A percentile compares a stretch with the other conserved stretches of the same genome.
These are phyloP conservation scores for Lactifluus piperatus DNA, from an alignment of 768 basidiomycete species.

Conservation along the genomic window DNA sequence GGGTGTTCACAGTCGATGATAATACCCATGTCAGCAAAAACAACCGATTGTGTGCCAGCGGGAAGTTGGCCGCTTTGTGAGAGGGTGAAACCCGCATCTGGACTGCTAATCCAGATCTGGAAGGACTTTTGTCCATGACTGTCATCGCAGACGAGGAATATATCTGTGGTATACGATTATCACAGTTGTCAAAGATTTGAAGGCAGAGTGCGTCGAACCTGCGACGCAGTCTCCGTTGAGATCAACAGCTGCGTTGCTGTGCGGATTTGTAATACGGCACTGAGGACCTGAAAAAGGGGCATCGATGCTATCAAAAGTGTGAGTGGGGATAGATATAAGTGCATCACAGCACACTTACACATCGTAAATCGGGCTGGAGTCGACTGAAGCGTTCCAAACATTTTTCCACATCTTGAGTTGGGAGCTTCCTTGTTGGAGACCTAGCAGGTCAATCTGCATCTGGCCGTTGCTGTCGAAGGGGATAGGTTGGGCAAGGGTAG, in stretches of 20 bases:
- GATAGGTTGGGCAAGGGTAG: conserved; percentile 72
- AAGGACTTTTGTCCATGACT: conserved; percentile 46
- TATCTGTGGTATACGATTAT: conserved; percentile 39
- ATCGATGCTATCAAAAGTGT: conserved; percentile 25
- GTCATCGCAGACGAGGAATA: conserved; percentile 81
- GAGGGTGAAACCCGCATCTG: conserved; percentile 63
- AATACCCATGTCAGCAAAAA: conserved; percentile 87
- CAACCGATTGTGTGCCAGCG: conserved; percentile 62
- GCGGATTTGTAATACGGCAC: conserved; percentile 79
- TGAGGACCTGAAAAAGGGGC: conserved; percentile 53
- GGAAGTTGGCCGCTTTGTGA: conserved; percentile 65
- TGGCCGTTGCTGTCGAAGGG: conserved; percentile 81
- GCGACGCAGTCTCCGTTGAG: conserved; percentile 94
- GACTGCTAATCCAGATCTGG: conserved; percentile 91
- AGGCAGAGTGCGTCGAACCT: conserved; percentile 39
- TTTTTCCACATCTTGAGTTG: conserved; percentile 74
- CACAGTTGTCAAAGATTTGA: neutral
- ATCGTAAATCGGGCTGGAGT: conserved; percentile 48
- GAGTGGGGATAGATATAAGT: neutral
- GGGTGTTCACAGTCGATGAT: neutral
- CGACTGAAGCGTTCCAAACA: conserved; percentile 54
- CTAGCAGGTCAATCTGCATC: conserved; percentile 84
- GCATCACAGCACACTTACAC: conserved; percentile 41
- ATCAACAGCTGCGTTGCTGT: conserved; percentile 92
- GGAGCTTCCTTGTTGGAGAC: conserved; percentile 34